Percentiles rank a stretch among this genome's conserved stretches.
These are phyloP conservation scores for Cornus kousa DNA, from an alignment of 148 eudicot species.

Conservation along the genomic window DNA sequence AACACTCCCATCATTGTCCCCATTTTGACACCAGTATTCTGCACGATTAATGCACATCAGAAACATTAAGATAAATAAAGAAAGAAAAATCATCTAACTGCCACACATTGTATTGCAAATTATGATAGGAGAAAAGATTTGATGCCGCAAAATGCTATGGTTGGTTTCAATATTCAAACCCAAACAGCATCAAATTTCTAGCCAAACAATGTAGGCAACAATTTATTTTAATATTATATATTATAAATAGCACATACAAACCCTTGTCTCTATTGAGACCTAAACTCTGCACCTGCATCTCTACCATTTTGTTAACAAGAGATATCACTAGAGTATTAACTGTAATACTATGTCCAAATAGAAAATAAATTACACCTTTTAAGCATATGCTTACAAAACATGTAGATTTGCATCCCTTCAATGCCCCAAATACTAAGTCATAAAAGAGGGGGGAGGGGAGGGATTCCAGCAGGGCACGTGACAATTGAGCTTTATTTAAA, in stretches of 20 bases:
- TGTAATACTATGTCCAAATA: background rate
- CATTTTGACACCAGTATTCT: slow-evolving; percentile 57
- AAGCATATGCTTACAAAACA: background rate
- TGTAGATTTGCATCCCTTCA: background rate
- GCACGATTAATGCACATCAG: slow-evolving; percentile 26
- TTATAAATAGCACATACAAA: background rate
- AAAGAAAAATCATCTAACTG: slow-evolving; percentile 3
- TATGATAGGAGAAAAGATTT: background rate
- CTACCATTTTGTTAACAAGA: background rate
- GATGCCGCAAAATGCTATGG: background rate
- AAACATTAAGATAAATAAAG: background rate
- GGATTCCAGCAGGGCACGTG: background rate
- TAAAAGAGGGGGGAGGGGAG: background rate
- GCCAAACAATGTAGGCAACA: background rate
- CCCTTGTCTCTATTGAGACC: background rate
- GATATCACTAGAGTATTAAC: background rate
- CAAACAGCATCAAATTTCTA: background rate
- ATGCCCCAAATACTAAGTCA: background rate
- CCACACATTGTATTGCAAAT: background rate
- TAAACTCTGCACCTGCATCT: background rate
- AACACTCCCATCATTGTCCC: slow-evolving; percentile 99
- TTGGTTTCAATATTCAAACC: slow-evolving; percentile 5
- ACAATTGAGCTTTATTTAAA: background rate
- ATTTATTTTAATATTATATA: background rate
- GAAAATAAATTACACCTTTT: background rate